phyloP scores from a whole-genome alignment of 2,329 filamentous ascomycete genomes.

The Allantophomopsis cytisporea region DNA sequence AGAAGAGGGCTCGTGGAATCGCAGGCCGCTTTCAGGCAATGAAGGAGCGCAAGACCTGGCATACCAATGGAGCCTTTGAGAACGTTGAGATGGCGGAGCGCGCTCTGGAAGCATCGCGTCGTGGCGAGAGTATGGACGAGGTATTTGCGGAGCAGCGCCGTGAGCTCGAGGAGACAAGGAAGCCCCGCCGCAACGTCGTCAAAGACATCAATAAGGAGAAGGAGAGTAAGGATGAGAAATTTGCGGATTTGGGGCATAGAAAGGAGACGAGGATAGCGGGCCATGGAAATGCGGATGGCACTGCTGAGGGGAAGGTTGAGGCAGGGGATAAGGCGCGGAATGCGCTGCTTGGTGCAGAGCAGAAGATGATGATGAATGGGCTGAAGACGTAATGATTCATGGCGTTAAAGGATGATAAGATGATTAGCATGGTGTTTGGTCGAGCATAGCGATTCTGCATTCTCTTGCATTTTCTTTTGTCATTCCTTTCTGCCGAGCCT shows the following conservation, averaged over 20 bases:
- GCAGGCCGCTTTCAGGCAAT: slow-evolving; percentile 19
- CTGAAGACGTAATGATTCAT: too few relatives aligned
- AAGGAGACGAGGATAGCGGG: too few relatives aligned
- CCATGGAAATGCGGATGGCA: too few relatives aligned
- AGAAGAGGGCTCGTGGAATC: slow-evolving; percentile 13
- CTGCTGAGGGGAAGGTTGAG: too few relatives aligned
- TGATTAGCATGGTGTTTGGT: too few relatives aligned
- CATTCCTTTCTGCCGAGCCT: too few relatives aligned
- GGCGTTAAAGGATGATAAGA: too few relatives aligned
- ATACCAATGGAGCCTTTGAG: slow-evolving; percentile 27
- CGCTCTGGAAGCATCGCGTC: slow-evolving; percentile 28
- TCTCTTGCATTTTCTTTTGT: too few relatives aligned
- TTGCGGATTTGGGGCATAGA: background rate
- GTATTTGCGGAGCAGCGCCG: slow-evolving; percentile 11
- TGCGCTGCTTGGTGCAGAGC: too few relatives aligned
- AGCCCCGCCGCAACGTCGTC: slow-evolving; percentile 6
- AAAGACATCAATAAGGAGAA: slow-evolving; percentile 6
- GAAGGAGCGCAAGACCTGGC: slow-evolving; percentile 24
- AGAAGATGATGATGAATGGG: too few relatives aligned
- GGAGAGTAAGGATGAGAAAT: background rate
- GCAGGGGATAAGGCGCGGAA: too few relatives aligned
- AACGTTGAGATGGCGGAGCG: slow-evolving; percentile 31
- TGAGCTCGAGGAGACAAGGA: slow-evolving; percentile 7
- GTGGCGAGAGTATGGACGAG: slow-evolving; percentile 26
- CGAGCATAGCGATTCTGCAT: too few relatives aligned